These are phyloP conservation scores for Heritiera fomes DNA, from an alignment of 345 rosid species.

Conservation along the genomic window DNA sequence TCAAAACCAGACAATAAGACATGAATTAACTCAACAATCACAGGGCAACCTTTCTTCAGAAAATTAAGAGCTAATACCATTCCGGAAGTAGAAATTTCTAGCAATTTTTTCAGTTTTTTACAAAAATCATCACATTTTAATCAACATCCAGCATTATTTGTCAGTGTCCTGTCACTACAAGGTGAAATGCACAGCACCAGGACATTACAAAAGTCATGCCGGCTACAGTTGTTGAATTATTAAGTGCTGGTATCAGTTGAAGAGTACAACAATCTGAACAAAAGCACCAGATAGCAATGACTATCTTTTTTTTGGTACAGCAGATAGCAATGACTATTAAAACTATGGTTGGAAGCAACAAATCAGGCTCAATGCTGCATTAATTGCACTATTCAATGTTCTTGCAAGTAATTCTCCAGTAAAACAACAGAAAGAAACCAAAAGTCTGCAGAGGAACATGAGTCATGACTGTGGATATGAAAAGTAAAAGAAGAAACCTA, in stretches of 20 bases:
- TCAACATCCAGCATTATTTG: background rate
- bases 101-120: background rate
- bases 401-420: background rate
- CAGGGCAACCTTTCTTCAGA: background rate
- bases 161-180: background rate
- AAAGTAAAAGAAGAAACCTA: background rate
- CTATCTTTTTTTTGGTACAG: too few relatives aligned
- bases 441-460: background rate
- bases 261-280: background rate
- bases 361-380: background rate
- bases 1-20: too few relatives aligned
- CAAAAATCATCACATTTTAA: background rate
- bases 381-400: background rate
- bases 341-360: background rate
- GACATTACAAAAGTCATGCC: background rate
- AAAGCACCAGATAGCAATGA: background rate
- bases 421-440: background rate
- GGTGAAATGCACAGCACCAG: background rate
- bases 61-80: background rate
- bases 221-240: background rate
- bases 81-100: background rate
- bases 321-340: background rate
- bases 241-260: background rate
- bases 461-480: background rate
- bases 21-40: background rate